Evolutionary conservation across 331 rosid genomes (phyloP), one percentile per base, ranked within the genome.

Genomic region (Quercus phellos): DNA sequence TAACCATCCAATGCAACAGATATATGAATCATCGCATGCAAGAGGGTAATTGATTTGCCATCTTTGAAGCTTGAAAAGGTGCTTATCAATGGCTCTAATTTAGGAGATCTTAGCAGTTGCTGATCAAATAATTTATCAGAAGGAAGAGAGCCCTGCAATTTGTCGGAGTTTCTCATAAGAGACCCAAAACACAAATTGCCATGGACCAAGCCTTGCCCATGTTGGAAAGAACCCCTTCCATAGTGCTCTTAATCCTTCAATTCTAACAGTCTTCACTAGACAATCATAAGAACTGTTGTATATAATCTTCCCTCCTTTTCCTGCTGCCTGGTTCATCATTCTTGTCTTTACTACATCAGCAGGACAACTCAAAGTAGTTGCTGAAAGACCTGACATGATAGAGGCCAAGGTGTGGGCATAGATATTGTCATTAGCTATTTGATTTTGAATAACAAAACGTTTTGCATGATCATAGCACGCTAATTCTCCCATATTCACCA

Each of bases 171-270:
- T 90, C 87, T 92, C 99, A 32, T 92, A 89, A 18, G 95, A 92
- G 58, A 94, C 95, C 98, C 97, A 92, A 78, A 94, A 94, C 60
- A 92, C 97, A 83, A 94, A 94, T 75, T 90, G 97, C 97, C 97
- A 88, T n/a, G 97, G 95, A 51, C 97, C 97, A 61, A 94, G 92
- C 89, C 98, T 90, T 34, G 95, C 95, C 97, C 97, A 92, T 6
- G 98, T 90, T 11, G 94, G 97, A 75, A 94, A 90, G 87, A 94
- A 92, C 21, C 99, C 97, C 83, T 94, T 94, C 97, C 99, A 94
- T 50, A 89, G 70, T 35, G 97, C 97, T 73, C 88, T 87, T 50
- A 84, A 58, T 72, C 98, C 97, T 84, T 92, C 98, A 82, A 89
- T 71, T 86, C 84, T 87, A 78, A 89, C 90, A 0, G 97, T 92